A percentile compares a stretch with the other conserved stretches of the same genome.
Evolutionary conservation across 2,329 filamentous ascomycete species (phyloP).

Genomic region (Orbilia blumenaviensis): DNA sequence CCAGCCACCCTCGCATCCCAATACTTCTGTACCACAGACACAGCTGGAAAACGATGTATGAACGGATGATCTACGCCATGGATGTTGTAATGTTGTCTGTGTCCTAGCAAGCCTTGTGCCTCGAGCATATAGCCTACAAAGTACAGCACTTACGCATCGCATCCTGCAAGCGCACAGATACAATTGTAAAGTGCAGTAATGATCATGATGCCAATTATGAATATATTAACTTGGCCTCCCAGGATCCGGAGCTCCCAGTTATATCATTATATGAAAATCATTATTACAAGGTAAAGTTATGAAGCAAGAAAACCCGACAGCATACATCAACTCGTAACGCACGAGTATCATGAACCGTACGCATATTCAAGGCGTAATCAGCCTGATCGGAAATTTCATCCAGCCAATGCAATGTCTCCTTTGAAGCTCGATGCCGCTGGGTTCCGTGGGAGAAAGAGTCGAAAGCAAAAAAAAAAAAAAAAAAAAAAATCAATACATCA

Average conservation of each 20-base stretch:
- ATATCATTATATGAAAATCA: not conserved
- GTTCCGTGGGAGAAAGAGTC: not conserved
- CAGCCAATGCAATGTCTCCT: not conserved
- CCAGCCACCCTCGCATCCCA: not conserved
- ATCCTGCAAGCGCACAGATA: constrained; percentile 10
- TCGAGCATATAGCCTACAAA: constrained; percentile 4
- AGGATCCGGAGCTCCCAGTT: not conserved
- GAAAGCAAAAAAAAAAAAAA: not conserved
- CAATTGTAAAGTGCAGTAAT: not conserved
- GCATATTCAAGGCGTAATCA: constrained; percentile 2
- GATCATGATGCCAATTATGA: not conserved
- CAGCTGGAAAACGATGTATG: constrained; percentile 5
- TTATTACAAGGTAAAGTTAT: constrained; percentile 4
- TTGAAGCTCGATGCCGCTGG: not conserved
- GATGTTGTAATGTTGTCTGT: constrained; percentile 22
- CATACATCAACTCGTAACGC: not conserved
- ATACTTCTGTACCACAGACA: not conserved
- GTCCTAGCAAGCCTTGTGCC: constrained; percentile 3
- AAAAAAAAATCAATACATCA: constrained; percentile 11
- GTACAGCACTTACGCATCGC: no score
- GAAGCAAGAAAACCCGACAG: not conserved
- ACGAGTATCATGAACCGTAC: not conserved
- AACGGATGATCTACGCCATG: constrained; percentile 43
- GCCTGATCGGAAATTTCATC: not conserved
- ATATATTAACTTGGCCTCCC: not conserved